These are phyloP conservation scores for Candida morakotiae DNA, from an alignment of 805 yeast genomes.

Conservation along the genomic window DNA sequence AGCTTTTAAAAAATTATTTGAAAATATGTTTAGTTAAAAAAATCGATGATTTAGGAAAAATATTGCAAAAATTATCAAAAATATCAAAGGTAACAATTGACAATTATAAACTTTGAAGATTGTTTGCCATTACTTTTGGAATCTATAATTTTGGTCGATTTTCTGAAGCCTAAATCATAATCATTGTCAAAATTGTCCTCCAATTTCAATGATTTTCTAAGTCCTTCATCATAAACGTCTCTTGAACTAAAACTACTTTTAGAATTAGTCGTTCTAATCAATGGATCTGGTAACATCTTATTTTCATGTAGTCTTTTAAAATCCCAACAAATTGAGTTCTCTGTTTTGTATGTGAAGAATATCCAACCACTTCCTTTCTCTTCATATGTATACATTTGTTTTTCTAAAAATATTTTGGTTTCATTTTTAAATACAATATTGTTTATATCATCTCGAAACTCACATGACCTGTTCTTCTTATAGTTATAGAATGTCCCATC, in stretches of 20 bases:
- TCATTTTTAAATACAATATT: constrained; percentile 54
- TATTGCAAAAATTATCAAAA: neutral
- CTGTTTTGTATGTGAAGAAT: constrained; percentile 93
- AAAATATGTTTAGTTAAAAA: too few species aligned
- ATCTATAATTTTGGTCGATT: neutral
- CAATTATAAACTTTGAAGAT: too few species aligned
- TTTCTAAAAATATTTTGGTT: constrained; percentile 75
- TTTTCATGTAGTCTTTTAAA: constrained; percentile 54
- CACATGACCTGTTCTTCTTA: constrained; percentile 61
- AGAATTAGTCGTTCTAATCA: constrained; percentile 19
- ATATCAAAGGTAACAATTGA: neutral
- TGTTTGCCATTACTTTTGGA: too few species aligned
- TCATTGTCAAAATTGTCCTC: neutral
- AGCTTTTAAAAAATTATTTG: too few species aligned
- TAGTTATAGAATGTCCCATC: constrained; percentile 52
- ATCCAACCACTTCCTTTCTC: constrained; percentile 74
- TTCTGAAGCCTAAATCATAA: neutral
- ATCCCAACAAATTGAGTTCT: constrained; percentile 83
- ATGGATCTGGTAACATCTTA: constrained; percentile 78
- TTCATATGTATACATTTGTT: constrained; percentile 81
- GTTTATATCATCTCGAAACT: constrained; percentile 28
- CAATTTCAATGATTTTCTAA: neutral
- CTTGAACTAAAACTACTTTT: neutral
- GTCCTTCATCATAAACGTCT: neutral
- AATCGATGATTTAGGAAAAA: neutral